Conservation (phyloP, 1,284 basidiomycete genomes). For the Tausonia pullulans region DNA sequence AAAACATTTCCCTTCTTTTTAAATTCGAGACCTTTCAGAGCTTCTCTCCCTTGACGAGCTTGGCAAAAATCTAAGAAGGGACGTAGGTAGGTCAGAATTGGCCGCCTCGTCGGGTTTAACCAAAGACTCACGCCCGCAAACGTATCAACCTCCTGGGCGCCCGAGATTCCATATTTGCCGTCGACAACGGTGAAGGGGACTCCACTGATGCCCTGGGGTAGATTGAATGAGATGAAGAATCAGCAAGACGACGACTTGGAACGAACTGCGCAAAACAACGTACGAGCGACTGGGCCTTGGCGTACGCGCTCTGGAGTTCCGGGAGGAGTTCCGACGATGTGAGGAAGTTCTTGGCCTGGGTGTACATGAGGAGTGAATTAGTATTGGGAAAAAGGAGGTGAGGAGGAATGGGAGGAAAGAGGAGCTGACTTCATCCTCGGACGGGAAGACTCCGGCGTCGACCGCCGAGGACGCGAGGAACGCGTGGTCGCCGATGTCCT, state of each 20-base stretch:
- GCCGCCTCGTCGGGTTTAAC: too few species aligned
- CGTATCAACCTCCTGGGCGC: conserved; percentile 38
- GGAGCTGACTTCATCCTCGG: conserved; percentile 19
- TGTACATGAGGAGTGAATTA: background rate
- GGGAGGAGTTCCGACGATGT: background rate
- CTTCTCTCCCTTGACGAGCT: too few species aligned
- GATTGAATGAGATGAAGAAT: too few species aligned
- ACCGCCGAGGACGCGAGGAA: conserved; percentile 30
- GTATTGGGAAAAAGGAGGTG: background rate
- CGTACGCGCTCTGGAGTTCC: background rate
- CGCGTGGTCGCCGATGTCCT: conserved; percentile 29
- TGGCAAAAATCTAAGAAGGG: too few species aligned
- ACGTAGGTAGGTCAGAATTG: too few species aligned
- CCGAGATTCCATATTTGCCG: conserved; percentile 32
- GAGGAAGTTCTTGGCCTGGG: conserved; percentile 5
- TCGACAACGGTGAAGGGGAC: conserved; percentile 39
- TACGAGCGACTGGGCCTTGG: conserved; percentile 3
- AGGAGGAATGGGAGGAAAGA: background rate
- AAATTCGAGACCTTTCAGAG: too few species aligned
- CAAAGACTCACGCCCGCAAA: conserved; percentile 34
- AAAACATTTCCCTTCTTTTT: too few species aligned
- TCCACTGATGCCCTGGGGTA: conserved; percentile 31
- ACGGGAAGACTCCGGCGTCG: conserved; percentile 30
- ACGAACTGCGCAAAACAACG: too few species aligned
- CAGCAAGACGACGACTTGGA: too few species aligned